Conservation (phyloP, 2,329 filamentous ascomycete genomes). For the Aspergillus ibericus region DNA sequence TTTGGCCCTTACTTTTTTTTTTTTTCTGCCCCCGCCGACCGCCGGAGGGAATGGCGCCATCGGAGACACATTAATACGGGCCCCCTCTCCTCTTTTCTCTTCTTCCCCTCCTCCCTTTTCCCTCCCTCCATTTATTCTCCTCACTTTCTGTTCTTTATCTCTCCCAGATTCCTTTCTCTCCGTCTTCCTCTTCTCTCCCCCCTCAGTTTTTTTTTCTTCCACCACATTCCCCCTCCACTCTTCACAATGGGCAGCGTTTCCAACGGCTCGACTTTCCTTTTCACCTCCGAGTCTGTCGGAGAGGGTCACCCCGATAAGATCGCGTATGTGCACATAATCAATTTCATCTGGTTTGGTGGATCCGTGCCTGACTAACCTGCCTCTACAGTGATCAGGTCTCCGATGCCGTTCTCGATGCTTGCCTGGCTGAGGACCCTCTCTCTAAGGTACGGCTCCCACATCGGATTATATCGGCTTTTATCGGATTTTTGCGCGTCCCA, state of each 20-base stretch:
- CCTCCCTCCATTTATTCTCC: conserved; percentile 13
- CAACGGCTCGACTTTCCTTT: conserved; percentile 70
- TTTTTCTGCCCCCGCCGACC: conserved; percentile 27
- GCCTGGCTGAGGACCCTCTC: conserved; percentile 87
- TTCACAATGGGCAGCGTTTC: conserved; percentile 62
- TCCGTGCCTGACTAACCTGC: conserved; percentile 11
- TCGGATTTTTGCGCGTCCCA: conserved; percentile 9
- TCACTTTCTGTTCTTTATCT: conserved; percentile 8
- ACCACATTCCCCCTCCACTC: conserved; percentile 16
- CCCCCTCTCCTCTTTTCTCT: conserved; percentile 12
- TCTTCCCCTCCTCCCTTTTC: conserved; percentile 21
- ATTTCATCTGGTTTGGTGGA: neutral
- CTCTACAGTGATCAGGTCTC: conserved; percentile 80
- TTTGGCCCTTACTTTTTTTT: neutral
- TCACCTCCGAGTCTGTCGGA: conserved; percentile 87
- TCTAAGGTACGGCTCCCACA: conserved; percentile 66
- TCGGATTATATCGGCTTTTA: no score
- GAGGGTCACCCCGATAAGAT: conserved; percentile 97
- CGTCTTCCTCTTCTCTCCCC: conserved; percentile 30
- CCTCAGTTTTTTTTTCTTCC: conserved; percentile 22
- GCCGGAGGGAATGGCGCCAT: conserved; percentile 33
- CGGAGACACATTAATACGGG: conserved; percentile 22
- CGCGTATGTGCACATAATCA: conserved; percentile 53
- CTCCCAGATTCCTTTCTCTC: conserved; percentile 25
- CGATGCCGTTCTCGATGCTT: conserved; percentile 97